phyloP scores from a whole-genome alignment of 2,329 filamentous ascomycete genomes.

The Aschersonia sp. region DNA sequence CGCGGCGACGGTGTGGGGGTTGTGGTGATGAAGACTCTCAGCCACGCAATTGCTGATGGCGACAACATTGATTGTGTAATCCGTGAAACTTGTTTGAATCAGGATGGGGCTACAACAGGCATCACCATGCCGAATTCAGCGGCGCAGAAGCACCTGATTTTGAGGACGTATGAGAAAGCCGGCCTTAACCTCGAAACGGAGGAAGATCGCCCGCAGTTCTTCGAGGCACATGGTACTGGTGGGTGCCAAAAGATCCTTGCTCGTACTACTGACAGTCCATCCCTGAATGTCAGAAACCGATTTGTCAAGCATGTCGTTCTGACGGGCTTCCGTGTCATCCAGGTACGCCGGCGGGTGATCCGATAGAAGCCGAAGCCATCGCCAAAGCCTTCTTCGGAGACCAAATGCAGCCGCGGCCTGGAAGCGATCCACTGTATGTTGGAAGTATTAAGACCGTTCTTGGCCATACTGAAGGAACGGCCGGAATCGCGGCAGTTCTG shows the following conservation, averaged over 20 bases:
- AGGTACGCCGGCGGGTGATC: conserved; percentile 14
- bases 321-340: too few relatives aligned
- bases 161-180: conserved; percentile 12
- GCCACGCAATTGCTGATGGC: conserved; percentile 24
- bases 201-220: conserved; percentile 9
- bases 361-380: conserved; percentile 16
- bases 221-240: conserved; percentile 25
- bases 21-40: conserved; percentile 28
- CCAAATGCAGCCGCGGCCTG: too few relatives aligned
- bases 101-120: conserved; percentile 25
- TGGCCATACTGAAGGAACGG: background rate
- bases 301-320: too few relatives aligned
- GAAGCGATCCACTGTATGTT: conserved; percentile 8
- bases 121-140: conserved; percentile 15
- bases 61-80: conserved; percentile 22
- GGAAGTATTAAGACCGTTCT: conserved; percentile 13
- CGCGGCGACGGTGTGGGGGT: conserved; percentile 21
- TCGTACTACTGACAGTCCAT: too few relatives aligned
- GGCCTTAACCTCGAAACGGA: conserved; percentile 11
- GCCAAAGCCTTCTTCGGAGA: conserved; percentile 6
- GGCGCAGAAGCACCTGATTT: conserved; percentile 11
- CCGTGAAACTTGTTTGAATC: conserved; percentile 17
- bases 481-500: conserved; percentile 10
- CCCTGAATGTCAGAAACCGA: too few relatives aligned
- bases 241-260: too few relatives aligned